phyloP scores from a whole-genome alignment of 1,139 yeast genomes.

The Candida sojae region DNA sequence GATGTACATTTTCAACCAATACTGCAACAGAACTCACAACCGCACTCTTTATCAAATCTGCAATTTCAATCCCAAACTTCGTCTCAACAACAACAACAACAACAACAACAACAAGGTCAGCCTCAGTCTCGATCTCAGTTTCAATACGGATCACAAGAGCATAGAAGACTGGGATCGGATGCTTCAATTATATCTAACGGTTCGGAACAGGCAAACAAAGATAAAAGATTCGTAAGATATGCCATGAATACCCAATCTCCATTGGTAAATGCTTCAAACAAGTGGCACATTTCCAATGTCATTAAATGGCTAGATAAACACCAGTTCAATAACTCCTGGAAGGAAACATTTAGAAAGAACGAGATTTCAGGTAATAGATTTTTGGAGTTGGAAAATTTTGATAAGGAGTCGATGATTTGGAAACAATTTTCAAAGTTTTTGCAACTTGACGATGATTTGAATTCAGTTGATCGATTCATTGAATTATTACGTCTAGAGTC shows the following conservation, averaged over 20 bases:
- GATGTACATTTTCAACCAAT: slow-evolving; percentile 1
- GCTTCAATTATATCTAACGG: slow-evolving; percentile 35
- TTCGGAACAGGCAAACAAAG: slow-evolving; percentile 34
- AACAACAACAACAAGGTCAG: not conserved
- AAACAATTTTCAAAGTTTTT: slow-evolving; percentile 45
- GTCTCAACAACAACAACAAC: not conserved
- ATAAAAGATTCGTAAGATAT: slow-evolving; percentile 44
- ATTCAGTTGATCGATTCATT: slow-evolving; percentile 58
- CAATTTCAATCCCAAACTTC: not conserved
- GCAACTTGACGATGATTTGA: slow-evolving; percentile 40
- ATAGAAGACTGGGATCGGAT: slow-evolving; percentile 40
- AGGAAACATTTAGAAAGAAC: slow-evolving; percentile 57
- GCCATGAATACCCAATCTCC: slow-evolving; percentile 44
- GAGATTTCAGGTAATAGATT: slow-evolving; percentile 67
- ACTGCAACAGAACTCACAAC: not conserved
- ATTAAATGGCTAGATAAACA: slow-evolving; percentile 65
- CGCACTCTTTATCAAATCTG: not conserved
- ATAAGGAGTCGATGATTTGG: slow-evolving; percentile 50
- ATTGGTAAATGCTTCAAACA: slow-evolving; percentile 22
- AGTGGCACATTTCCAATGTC: slow-evolving; percentile 73
- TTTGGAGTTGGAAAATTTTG: slow-evolving; percentile 69
- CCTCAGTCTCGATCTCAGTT: no score
- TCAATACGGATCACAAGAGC: slow-evolving; percentile 15
- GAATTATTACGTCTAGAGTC: slow-evolving; percentile 30
- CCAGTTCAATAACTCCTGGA: slow-evolving; percentile 75